phyloP scores from a whole-genome alignment of 2,329 filamentous ascomycete genomes.

The Trichoderma citrinoviride region DNA sequence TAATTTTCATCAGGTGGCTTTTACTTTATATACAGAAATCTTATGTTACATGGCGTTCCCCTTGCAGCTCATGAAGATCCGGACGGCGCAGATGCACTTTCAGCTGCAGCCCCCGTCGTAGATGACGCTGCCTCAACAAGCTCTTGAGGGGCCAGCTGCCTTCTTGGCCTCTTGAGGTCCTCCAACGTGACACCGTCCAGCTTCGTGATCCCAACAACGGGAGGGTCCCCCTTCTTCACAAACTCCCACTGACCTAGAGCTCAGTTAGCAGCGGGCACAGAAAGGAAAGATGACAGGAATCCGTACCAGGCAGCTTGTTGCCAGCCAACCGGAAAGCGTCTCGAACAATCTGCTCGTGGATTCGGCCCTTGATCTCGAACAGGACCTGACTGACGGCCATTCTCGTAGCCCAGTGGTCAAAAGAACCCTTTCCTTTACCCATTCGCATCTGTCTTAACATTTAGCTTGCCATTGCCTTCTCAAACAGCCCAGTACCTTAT shows the following conservation, averaged over 20 bases:
- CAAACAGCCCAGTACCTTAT: neutral
- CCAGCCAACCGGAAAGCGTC: conserved; percentile 94
- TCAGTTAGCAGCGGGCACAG: conserved; percentile 25
- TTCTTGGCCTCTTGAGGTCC: conserved; percentile 76
- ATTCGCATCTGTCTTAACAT: conserved; percentile 67
- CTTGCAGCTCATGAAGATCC: conserved; percentile 27
- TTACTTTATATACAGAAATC: conserved; percentile 25
- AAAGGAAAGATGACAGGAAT: neutral
- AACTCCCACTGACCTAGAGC: conserved; percentile 78
- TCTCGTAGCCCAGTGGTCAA: conserved; percentile 93
- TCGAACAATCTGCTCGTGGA: conserved; percentile 91
- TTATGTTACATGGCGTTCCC: conserved; percentile 17
- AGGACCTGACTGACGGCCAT: conserved; percentile 88
- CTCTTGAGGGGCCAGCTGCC: conserved; percentile 54
- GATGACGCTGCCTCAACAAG: conserved; percentile 36
- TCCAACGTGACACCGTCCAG: conserved; percentile 80
- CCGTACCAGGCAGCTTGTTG: conserved; percentile 86
- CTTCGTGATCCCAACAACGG: conserved; percentile 91
- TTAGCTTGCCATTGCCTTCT: neutral
- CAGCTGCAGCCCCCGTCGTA: conserved; percentile 35
- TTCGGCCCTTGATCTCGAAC: conserved; percentile 85
- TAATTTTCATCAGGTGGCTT: conserved; percentile 25
- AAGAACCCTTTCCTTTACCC: conserved; percentile 97
- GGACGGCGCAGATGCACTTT: conserved; percentile 36
- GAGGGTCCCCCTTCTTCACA: conserved; percentile 84